Evolutionary conservation across 176 grass and related monocot genomes (phyloP), one percentile per base, ranked within the genome.

Genomic region (Phyllostachys edulis): DNA sequence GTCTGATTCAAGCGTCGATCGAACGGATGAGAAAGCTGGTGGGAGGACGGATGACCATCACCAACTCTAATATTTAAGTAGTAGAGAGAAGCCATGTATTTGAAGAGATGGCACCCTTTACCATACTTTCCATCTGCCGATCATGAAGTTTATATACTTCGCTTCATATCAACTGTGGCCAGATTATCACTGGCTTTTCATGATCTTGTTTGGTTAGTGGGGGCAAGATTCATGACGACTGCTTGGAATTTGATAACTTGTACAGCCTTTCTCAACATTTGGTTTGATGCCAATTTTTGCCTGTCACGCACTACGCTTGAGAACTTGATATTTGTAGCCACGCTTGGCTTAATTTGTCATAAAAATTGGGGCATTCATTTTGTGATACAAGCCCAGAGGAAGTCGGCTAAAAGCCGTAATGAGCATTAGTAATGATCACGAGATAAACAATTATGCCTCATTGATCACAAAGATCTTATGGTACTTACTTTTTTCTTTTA

Each of bases 221-320:
- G 54, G 38, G n/a, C 12, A 29, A 61, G 74, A 65, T 89, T 55
- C 23, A 45, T 71, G 55, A 76, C 17, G 37, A 23, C 20, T 76
- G 42, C 45, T 76, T 55, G 63, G 54, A 62, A 45, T 61, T 75
- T 71, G 71, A 21, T 49, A 40, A 47, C 9, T 37, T 11, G 0
- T 14, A 70, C 8, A 7, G 57, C 66, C 27, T 63, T n/a, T 4
- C 39, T 63, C 59, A 64, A 21, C 39, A 20, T 75, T 60, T 73
- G 7, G 50, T 80, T 62, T 80, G 21, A 73, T 69, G 15, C 17
- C 61, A 68, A 62, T 60, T 42, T 49, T 61, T 68, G 9, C n/a
- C 5, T 24, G 41, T 4, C 20, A 34, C 76, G 44, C 77, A 10
- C 41, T 80, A 4, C 1, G 7, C 65, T 47, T 77, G 21, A 50